Percentiles rank a stretch among this genome's conserved stretches.
Conservation (phyloP, 1,284 basidiomycete species). For the Rhizoctonia solani region DNA sequence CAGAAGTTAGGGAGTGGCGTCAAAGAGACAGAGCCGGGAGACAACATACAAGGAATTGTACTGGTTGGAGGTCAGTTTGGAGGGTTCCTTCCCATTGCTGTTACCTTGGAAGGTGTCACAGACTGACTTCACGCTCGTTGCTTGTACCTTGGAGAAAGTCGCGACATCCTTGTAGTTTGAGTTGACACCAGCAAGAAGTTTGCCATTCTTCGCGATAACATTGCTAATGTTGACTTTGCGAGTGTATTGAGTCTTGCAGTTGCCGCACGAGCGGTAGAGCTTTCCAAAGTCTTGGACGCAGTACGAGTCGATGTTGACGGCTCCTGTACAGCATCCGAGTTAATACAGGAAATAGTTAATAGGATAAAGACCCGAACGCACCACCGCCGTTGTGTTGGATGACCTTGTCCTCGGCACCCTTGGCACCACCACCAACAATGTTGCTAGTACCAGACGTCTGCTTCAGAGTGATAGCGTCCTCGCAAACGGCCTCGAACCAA, state of each 20-base stretch:
- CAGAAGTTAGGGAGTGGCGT: background rate
- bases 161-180: too few species aligned
- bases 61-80: constrained; percentile 34
- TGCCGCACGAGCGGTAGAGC: too few species aligned
- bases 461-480: constrained; percentile 47
- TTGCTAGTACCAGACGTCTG: constrained; percentile 35
- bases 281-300: too few species aligned
- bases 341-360: background rate
- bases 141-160: too few species aligned
- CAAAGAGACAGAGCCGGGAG: background rate
- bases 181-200: too few species aligned
- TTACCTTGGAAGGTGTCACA: too few species aligned
- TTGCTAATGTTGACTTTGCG: too few species aligned
- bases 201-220: too few species aligned
- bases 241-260: too few species aligned
- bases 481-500: constrained; percentile 52
- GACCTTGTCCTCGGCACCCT: constrained; percentile 30
- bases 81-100: too few species aligned
- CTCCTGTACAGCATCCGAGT: constrained; percentile 12
- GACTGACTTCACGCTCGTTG: too few species aligned
- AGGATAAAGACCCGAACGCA: background rate
- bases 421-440: constrained; percentile 36
- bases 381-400: constrained; percentile 37
- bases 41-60: constrained; percentile 27
- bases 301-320: too few species aligned